These are phyloP conservation scores for Blastobotrys attinorum DNA, from an alignment of 805 yeast genomes.

Conservation along the genomic window DNA sequence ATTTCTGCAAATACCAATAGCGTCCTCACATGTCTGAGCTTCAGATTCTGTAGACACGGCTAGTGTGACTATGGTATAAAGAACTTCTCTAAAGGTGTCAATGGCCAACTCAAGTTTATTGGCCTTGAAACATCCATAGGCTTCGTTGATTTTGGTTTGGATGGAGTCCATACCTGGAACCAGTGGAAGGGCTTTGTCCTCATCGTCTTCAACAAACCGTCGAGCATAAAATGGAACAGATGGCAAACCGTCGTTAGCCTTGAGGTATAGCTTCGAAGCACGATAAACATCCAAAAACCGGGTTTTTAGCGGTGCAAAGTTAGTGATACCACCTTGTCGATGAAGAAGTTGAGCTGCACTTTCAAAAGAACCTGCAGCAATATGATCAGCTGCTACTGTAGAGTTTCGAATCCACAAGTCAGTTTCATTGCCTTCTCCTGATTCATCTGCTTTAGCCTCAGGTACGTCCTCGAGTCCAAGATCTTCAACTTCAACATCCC, in stretches of 20 bases:
- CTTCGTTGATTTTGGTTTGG: conserved; percentile 55
- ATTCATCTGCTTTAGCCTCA: conserved; percentile 15
- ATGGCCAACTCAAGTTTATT: conserved; percentile 82
- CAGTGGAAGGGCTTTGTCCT: conserved; percentile 51
- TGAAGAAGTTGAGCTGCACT: conserved; percentile 88
- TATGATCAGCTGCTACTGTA: conserved; percentile 82
- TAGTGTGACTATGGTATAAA: conserved; percentile 64
- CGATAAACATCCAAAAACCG: conserved; percentile 81
- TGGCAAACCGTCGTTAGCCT: conserved; percentile 67
- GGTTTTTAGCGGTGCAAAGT: conserved; percentile 79
- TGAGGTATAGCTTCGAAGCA: conserved; percentile 65
- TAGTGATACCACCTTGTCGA: conserved; percentile 79
- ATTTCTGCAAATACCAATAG: conserved; percentile 71
- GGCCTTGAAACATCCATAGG: conserved; percentile 74
- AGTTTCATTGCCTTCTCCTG: conserved; percentile 42
- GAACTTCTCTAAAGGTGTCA: conserved; percentile 64
- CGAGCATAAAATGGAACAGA: conserved; percentile 64
- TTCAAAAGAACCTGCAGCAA: conserved; percentile 94
- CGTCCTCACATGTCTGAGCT: conserved; percentile 64
- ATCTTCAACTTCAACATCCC: conserved; percentile 59
- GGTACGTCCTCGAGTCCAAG: conserved; percentile 41
- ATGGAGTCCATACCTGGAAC: conserved; percentile 68
- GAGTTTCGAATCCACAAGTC: conserved; percentile 83
- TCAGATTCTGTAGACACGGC: conserved; percentile 69
- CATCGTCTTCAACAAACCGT: conserved; percentile 47